These are phyloP conservation scores for Colletotrichum sojae DNA, from an alignment of 2,329 filamentous ascomycete genomes.

Conservation along the genomic window DNA sequence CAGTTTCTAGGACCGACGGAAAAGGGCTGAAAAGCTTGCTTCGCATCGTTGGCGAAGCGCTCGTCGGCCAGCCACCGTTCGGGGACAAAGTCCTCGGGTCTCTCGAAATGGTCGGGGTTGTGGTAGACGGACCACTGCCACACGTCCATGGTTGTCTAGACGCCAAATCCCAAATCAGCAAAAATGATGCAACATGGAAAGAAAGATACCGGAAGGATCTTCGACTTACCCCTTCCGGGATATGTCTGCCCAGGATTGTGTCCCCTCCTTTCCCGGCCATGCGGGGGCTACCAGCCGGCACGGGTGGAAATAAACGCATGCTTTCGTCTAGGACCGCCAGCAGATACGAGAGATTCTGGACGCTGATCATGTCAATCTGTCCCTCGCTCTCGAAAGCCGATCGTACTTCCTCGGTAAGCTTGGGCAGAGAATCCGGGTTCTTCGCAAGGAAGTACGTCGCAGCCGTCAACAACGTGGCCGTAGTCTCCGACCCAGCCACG, in stretches of 20 bases:
- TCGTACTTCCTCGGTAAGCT: constrained; percentile 54
- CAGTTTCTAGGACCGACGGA: constrained; percentile 48
- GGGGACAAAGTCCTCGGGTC: constrained; percentile 59
- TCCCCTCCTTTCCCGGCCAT: constrained; percentile 49
- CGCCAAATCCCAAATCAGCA: background rate
- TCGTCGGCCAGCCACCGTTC: constrained; percentile 52
- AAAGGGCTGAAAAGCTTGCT: constrained; percentile 47
- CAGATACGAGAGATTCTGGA: constrained; percentile 53
- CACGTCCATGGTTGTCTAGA: constrained; percentile 55
- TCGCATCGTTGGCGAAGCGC: constrained; percentile 42
- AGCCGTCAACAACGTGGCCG: constrained; percentile 48
- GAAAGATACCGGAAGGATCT: too few species aligned
- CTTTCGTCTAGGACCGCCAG: constrained; percentile 57
- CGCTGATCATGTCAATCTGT: constrained; percentile 52
- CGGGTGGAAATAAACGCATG: constrained; percentile 56
- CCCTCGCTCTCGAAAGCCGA: constrained; percentile 48
- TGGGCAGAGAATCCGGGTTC: constrained; percentile 48
- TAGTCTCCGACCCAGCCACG: constrained; percentile 51
- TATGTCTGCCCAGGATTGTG: constrained; percentile 46
- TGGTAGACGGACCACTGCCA: constrained; percentile 61
- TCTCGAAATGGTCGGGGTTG: constrained; percentile 58
- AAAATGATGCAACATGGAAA: rapidly evolving
- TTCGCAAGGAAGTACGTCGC: constrained; percentile 46
- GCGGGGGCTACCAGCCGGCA: constrained; percentile 45
- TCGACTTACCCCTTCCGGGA: constrained; percentile 49